These are phyloP conservation scores for Rhizopus microsporus DNA, from an alignment of 371 early-diverging fungal species.

Conservation along the genomic window DNA sequence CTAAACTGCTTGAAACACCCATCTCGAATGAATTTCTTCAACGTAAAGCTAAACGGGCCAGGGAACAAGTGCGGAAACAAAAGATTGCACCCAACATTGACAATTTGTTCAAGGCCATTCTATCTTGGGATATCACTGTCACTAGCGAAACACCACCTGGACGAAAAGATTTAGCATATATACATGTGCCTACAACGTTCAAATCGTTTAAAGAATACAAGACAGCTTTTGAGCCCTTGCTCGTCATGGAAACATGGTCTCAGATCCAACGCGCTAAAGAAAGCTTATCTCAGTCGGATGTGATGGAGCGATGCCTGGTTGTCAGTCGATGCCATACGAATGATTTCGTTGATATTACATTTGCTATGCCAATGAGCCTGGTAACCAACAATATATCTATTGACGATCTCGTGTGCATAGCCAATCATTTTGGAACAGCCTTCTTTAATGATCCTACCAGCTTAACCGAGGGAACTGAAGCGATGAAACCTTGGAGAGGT, in stretches of 20 bases:
- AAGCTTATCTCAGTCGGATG: conserved; percentile 51
- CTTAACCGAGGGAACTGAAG: neutral
- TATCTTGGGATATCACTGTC: conserved; percentile 57
- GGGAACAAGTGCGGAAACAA: conserved; percentile 36
- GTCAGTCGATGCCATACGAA: conserved; percentile 67
- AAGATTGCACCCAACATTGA: conserved; percentile 54
- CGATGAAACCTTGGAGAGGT: conserved; percentile 24
- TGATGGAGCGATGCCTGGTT: conserved; percentile 47
- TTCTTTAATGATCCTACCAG: conserved; percentile 30
- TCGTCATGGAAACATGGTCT: conserved; percentile 86
- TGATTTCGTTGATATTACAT: conserved; percentile 74
- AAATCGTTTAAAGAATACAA: conserved; percentile 62
- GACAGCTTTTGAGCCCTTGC: conserved; percentile 75
- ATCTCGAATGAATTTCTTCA: conserved; percentile 13
- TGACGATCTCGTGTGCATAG: conserved; percentile 54
- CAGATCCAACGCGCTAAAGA: conserved; percentile 76
- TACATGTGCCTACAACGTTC: conserved; percentile 62
- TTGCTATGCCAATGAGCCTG: conserved; percentile 41
- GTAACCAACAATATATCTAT: conserved; percentile 17
- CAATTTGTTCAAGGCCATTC: conserved; percentile 46
- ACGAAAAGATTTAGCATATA: conserved; percentile 22
- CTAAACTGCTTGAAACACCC: conserved; percentile 39
- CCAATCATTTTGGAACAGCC: conserved; percentile 47
- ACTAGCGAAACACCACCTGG: conserved; percentile 51
- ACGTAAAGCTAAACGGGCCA: conserved; percentile 20